Conservation (phyloP, 2,329 filamentous ascomycete genomes). For the Aspergillus amoenus region DNA sequence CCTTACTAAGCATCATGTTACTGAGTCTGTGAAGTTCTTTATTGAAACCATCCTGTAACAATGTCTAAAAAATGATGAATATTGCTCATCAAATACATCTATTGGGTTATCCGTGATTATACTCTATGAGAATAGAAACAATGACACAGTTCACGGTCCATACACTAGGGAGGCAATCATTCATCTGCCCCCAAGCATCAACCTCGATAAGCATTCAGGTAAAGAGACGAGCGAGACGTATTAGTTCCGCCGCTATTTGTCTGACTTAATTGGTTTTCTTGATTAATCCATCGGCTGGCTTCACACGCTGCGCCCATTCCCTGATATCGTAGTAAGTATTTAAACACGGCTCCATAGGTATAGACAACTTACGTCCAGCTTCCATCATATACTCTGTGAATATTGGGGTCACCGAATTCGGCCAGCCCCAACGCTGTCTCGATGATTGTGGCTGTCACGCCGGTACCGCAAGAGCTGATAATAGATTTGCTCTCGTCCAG, state of each 20-base stretch:
- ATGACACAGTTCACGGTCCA: not conserved
- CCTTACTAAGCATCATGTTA: slow-evolving; percentile 19
- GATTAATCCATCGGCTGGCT: slow-evolving; percentile 47
- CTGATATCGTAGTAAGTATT: slow-evolving; percentile 24
- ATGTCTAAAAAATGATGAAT: not conserved
- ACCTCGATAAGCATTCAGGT: not conserved
- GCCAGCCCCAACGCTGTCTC: slow-evolving; percentile 83
- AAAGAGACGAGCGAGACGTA: not conserved
- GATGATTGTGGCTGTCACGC: slow-evolving; percentile 87
- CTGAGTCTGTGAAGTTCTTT: not conserved
- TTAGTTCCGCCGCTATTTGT: not conserved
- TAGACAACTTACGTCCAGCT: slow-evolving; percentile 83
- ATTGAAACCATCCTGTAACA: not conserved
- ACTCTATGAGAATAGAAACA: slow-evolving; percentile 7
- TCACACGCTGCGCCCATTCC: slow-evolving; percentile 53
- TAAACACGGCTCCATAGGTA: not conserved
- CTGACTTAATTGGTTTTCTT: slow-evolving; percentile 30
- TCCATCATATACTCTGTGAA: slow-evolving; percentile 83
- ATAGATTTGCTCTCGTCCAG: slow-evolving; percentile 78
- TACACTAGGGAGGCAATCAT: not conserved
- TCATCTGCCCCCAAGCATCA: not conserved
- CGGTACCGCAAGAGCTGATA: slow-evolving; percentile 86
- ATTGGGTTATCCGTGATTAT: not conserved
- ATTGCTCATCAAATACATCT: not conserved
- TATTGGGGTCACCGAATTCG: slow-evolving; percentile 65